A percentile compares a stretch with the other conserved stretches of the same genome.
phyloP scores from a whole-genome alignment of 164 flowering plant species.

The Umbilicus rupestris region DNA sequence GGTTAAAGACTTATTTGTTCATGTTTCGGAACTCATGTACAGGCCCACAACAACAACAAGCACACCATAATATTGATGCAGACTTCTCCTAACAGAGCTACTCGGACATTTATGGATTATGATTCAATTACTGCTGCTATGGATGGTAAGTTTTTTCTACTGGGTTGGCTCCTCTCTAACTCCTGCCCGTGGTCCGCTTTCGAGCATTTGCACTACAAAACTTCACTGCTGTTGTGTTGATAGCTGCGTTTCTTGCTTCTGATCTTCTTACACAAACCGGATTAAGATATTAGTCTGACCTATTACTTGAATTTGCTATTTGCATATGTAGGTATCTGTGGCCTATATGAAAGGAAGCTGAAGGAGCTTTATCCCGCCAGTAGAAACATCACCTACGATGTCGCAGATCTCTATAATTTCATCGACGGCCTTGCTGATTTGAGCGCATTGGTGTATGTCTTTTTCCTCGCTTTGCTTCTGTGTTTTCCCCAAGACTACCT shows the following conservation, averaged over 20 bases:
- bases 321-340: conserved; percentile 63
- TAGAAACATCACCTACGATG: conserved; percentile 73
- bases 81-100: conserved; percentile 65
- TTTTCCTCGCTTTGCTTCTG: conserved; percentile 13
- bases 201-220: too few relatives aligned
- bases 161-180: not conserved
- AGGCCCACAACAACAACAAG: conserved; percentile 13
- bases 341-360: conserved; percentile 85
- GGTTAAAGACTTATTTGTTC: not conserved
- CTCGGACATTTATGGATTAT: conserved; percentile 93
- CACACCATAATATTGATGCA: conserved; percentile 95
- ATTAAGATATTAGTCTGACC: too few relatives aligned
- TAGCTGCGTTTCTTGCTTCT: too few relatives aligned
- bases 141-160: conserved; percentile 51
- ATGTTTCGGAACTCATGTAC: not conserved
- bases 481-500: not conserved
- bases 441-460: conserved; percentile 84
- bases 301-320: not conserved
- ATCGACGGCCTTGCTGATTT: conserved; percentile 90
- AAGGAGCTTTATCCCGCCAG: conserved; percentile 77
- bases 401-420: conserved; percentile 85
- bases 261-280: too few relatives aligned
- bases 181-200: not conserved
- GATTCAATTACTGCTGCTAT: conserved; percentile 83
- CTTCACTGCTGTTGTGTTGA: not conserved